Base-by-base conservation (phyloP, 2,329 filamentous ascomycete species). In the Diaporthe vexans region DNA sequence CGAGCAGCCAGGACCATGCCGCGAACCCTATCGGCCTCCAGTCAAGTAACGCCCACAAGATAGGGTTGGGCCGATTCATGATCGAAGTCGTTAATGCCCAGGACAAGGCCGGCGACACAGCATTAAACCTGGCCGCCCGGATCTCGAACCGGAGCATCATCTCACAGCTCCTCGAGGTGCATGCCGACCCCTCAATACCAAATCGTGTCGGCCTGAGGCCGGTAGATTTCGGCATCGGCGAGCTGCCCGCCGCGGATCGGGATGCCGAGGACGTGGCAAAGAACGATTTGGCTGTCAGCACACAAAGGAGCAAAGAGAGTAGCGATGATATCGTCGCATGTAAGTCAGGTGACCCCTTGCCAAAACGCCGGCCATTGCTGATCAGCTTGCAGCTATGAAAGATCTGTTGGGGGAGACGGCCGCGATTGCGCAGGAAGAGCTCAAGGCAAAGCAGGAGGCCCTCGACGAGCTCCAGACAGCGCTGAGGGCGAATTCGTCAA, bases 61-160 rank as follows among this genome's bases (percentile, higher is more conserved):
- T 98, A 84, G 94, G 94, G 33, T 89, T 99, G 71, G 95, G 94
- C 40, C 92, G 95, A 51, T 99, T 99, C 84, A 97, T 99, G 90
- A 94, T 94, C 65, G 95, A 98, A 81, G 97, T 99, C 82, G 96
- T 99, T 75, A 98, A 99, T 79, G 93, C 95, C 0, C 94, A 96
- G 79, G 97, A 99, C 83, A 95, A 95, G 79, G 94, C 94, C 46
- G 97, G 97, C 0, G 97, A 99, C 80, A 99, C 97, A 0, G 97
- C 97, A 0, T 87, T 99, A 26, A 98, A 98, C 78, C 93, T 98
- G 76, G 97, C 96, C 2, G 95, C 97, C 1, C 90, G 97, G 76
- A 97, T 98, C 78, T 95, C 95, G 29, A 98, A 98, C 81, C 90
- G 94, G 72, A 97, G 95, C 79, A 98, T 99, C 79, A 97, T 98